A percentile compares a stretch with the other conserved stretches of the same genome.
phyloP scores from a whole-genome alignment of 805 yeast genomes.

The Pichia insulana region DNA sequence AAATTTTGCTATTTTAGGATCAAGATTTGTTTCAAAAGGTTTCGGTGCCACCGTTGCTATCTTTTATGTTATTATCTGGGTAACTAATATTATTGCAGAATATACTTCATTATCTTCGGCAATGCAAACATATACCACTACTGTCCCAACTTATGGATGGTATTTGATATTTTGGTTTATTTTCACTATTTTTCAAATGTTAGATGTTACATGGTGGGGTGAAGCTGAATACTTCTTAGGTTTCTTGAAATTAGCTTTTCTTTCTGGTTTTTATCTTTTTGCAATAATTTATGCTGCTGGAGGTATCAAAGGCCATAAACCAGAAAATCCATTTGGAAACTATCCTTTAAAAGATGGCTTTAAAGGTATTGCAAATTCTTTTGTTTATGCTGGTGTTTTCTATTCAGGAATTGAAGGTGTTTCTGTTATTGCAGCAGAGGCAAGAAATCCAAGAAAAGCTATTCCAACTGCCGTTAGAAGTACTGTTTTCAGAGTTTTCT shows the following conservation, averaged over 20 bases:
- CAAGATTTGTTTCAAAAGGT: constrained; percentile 43
- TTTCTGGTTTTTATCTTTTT: constrained; percentile 43
- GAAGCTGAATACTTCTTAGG: constrained; percentile 50
- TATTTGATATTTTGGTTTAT: constrained; percentile 43
- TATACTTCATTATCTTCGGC: constrained; percentile 46
- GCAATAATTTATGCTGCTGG: constrained; percentile 40
- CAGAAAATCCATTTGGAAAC: constrained; percentile 31
- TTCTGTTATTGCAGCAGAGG: constrained; percentile 51
- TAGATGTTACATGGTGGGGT: constrained; percentile 48
- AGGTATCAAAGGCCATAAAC: constrained; percentile 27
- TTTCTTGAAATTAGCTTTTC: constrained; percentile 37
- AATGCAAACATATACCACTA: constrained; percentile 41
- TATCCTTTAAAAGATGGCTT: constrained; percentile 23
- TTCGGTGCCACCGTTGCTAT: constrained; percentile 50
- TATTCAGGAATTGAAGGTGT: constrained; percentile 23
- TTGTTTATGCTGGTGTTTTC: constrained; percentile 19
- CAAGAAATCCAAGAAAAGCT: constrained; percentile 48
- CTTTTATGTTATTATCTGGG: constrained; percentile 47
- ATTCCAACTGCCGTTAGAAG: constrained; percentile 53
- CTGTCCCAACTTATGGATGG: constrained; percentile 48
- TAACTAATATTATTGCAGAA: constrained; percentile 46
- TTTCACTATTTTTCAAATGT: constrained; percentile 40
- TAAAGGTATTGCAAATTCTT: constrained; percentile 21
- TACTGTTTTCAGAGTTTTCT: constrained; percentile 49
- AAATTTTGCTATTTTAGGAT: constrained; percentile 45